phyloP scores from a whole-genome alignment of 2,329 filamentous ascomycete genomes.

The Aureobasidium mangrovei region DNA sequence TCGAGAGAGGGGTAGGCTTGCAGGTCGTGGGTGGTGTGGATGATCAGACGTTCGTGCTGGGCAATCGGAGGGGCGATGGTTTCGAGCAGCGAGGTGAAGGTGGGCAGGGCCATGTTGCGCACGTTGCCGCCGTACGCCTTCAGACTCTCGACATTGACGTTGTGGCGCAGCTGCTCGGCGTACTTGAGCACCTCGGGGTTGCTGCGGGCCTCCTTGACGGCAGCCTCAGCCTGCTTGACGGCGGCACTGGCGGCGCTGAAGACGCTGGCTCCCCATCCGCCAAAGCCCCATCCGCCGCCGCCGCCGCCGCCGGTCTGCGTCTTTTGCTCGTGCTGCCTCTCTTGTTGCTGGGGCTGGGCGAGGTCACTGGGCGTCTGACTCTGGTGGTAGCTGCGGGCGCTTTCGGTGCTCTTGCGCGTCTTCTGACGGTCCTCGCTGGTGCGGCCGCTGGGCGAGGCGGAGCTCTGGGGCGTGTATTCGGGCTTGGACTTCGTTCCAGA shows the following conservation, averaged over 20 bases:
- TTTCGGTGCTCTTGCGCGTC: conserved; percentile 63
- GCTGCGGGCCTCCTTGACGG: conserved; percentile 89
- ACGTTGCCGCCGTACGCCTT: conserved; percentile 79
- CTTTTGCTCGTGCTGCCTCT: conserved; percentile 7
- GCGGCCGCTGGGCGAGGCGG: conserved; percentile 42
- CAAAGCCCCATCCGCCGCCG: conserved; percentile 42
- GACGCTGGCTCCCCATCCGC: conserved; percentile 79
- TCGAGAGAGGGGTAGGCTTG: conserved; percentile 91
- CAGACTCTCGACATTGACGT: conserved; percentile 75
- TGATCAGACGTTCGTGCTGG: conserved; percentile 90
- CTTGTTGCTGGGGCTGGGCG: conserved; percentile 3
- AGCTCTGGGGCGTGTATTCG: conserved; percentile 44
- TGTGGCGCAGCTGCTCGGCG: conserved; percentile 69
- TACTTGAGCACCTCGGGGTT: conserved; percentile 95
- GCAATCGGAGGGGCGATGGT: conserved; percentile 94
- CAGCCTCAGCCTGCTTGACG: conserved; percentile 84
- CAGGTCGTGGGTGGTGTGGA: conserved; percentile 95
- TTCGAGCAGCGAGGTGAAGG: conserved; percentile 89
- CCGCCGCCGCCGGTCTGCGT: conserved; percentile 29
- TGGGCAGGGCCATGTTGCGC: conserved; percentile 77
- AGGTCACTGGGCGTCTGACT: conserved; percentile 54
- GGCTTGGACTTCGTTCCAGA: conserved; percentile 30
- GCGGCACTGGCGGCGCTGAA: conserved; percentile 74
- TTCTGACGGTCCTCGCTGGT: conserved; percentile 55
- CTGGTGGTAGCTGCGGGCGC: conserved; percentile 59